Evolutionary conservation across 495 filamentous ascomycete genomes (phyloP).

Genomic region (Tuber calosporum): DNA sequence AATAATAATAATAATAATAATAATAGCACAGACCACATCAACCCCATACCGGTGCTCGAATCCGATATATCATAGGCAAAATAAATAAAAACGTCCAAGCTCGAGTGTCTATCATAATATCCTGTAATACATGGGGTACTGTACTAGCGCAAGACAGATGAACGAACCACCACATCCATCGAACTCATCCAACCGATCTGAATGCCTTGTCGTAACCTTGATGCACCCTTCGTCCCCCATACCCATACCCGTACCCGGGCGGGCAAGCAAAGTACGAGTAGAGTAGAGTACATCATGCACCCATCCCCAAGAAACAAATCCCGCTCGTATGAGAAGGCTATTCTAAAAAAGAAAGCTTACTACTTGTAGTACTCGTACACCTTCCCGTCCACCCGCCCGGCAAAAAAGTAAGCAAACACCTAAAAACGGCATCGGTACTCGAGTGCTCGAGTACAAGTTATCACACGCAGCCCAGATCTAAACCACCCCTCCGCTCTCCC

Average conservation of each 20-base stretch:
- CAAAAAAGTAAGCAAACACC: too few relatives aligned
- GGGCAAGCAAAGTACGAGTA: too few relatives aligned
- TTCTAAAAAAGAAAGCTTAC: too few relatives aligned
- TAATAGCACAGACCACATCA: background rate
- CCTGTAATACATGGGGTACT: background rate
- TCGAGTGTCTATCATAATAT: background rate
- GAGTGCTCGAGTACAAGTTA: too few relatives aligned
- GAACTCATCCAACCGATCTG: background rate
- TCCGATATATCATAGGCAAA: background rate
- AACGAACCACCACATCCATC: background rate
- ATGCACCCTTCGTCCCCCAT: too few relatives aligned
- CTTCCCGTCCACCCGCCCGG: background rate
- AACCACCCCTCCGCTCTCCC: background rate
- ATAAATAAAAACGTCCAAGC: background rate
- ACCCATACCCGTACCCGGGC: too few relatives aligned
- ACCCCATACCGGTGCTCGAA: background rate
- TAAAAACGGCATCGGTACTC: background rate
- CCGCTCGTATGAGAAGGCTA: background rate
- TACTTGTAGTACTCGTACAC: too few relatives aligned
- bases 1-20: background rate
- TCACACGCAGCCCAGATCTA: background rate
- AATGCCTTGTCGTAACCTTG: background rate
- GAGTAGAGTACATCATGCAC: too few relatives aligned
- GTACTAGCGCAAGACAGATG: background rate
- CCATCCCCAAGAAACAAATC: background rate